A percentile compares a stretch with the other conserved stretches of the same genome.
phyloP scores from a whole-genome alignment of 192 early-diverging fungal genomes.

The Entomortierella beljakovae region DNA sequence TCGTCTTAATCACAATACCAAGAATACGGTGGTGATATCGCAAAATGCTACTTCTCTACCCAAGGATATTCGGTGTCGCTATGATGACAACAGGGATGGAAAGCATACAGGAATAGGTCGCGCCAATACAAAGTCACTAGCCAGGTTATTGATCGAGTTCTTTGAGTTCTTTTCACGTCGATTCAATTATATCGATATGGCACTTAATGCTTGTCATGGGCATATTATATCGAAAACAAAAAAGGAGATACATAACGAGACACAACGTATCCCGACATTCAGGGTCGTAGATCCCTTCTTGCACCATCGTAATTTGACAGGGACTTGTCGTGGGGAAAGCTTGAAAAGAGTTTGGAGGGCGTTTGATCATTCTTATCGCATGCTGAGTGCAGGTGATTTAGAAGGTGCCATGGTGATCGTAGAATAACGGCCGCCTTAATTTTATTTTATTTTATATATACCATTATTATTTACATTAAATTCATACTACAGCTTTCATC shows the following conservation, averaged over 20 bases:
- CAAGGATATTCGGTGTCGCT: conserved; percentile 29
- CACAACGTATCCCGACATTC: conserved; percentile 2
- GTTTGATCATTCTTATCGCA: conserved; percentile 40
- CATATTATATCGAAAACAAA: conserved; percentile 14
- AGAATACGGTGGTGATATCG: conserved; percentile 9
- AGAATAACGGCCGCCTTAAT: not conserved
- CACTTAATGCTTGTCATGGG: conserved; percentile 12
- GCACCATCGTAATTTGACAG: conserved; percentile 43
- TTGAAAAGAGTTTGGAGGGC: conserved; percentile 24
- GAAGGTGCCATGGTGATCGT: conserved; percentile 22
- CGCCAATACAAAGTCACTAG: conserved; percentile 17
- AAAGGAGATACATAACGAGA: conserved; percentile 15
- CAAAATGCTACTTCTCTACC: too few species aligned
- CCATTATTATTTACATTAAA: not conserved
- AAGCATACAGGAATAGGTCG: conserved; percentile 17
- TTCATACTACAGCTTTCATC: too few species aligned
- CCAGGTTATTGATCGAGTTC: conserved; percentile 26
- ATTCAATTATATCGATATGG: conserved; percentile 18
- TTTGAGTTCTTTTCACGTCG: conserved; percentile 37
- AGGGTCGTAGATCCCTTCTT: conserved; percentile 39
- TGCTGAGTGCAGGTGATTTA: conserved; percentile 36
- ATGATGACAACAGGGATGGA: conserved; percentile 27
- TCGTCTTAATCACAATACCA: conserved; percentile 23
- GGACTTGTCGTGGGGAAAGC: conserved; percentile 16
- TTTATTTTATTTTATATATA: not conserved